phyloP scores from a whole-genome alignment of 176 grass and related monocot species.

The Aegilops speltoides region DNA sequence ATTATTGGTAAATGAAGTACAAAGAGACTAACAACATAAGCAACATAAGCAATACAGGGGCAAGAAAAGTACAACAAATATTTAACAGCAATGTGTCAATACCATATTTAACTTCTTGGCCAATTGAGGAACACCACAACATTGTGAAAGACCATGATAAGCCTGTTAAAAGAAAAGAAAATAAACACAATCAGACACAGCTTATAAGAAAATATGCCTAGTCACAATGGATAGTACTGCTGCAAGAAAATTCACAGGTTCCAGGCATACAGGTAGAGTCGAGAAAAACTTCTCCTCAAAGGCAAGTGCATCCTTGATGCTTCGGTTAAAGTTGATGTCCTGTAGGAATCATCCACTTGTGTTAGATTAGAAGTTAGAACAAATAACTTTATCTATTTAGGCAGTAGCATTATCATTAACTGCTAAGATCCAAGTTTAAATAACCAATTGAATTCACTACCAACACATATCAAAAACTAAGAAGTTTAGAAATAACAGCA shows the following conservation, averaged over 20 bases:
- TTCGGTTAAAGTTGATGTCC: constrained; percentile 95
- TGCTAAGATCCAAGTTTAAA: constrained; percentile 8
- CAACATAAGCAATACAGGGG: constrained; percentile 15
- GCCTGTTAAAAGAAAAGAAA: constrained; percentile 54
- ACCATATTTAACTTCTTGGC: constrained; percentile 97
- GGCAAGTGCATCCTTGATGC: constrained; percentile 81
- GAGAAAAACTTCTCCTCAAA: constrained; percentile 92
- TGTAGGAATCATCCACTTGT: constrained; percentile 41
- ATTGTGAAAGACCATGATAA: constrained; percentile 89
- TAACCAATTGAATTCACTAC: not conserved
- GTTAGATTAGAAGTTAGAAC: constrained; percentile 29
- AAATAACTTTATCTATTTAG: constrained; percentile 5
- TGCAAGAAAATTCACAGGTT: constrained; percentile 23
- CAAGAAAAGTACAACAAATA: constrained; percentile 11
- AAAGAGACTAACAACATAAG: constrained; percentile 1
- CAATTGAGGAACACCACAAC: constrained; percentile 88
- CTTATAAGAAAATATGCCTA: not conserved
- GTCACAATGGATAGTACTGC: constrained; percentile 18
- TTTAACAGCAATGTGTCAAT: constrained; percentile 28
- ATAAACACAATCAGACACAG: not conserved
- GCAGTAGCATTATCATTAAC: not conserved
- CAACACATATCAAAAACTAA: not conserved
- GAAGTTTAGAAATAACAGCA: not conserved
- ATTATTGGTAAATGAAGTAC: constrained; percentile 21
- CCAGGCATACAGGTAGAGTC: constrained; percentile 65